Percentiles rank a stretch among this genome's conserved stretches.
phyloP scores from a whole-genome alignment of 257 asterid species.

The Jacaranda copaia region DNA sequence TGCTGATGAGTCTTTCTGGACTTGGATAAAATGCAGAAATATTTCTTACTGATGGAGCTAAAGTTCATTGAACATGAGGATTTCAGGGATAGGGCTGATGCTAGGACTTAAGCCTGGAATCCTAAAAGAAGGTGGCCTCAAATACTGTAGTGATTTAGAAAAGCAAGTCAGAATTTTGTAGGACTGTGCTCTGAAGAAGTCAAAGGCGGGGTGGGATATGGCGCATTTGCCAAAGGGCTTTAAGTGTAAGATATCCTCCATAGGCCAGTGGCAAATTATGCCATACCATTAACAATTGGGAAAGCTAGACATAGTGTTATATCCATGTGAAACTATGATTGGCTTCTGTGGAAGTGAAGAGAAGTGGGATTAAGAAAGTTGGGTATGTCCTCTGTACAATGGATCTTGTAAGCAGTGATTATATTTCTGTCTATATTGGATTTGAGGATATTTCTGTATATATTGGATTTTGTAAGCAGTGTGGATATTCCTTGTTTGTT shows the following conservation, averaged over 20 bases:
- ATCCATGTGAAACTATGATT: not conserved
- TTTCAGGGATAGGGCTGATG: constrained; percentile 2
- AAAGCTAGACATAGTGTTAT: not conserved
- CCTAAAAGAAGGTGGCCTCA: constrained; percentile 24
- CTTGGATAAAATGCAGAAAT: constrained; percentile 10
- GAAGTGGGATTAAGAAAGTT: not conserved
- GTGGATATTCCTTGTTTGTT: not conserved
- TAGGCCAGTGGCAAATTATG: not conserved
- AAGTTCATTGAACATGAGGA: constrained; percentile 23
- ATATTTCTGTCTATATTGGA: not conserved
- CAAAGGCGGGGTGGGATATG: constrained; percentile 19
- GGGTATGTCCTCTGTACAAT: not conserved
- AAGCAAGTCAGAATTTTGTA: constrained; percentile 17
- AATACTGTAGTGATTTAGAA: constrained; percentile 7
- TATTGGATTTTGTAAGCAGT: not conserved
- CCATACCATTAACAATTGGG: not conserved
- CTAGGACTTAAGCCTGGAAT: constrained; percentile 16
- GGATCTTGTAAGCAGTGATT: not conserved
- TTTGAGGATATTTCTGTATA: not conserved
- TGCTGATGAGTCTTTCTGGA: constrained; percentile 12
- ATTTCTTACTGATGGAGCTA: constrained; percentile 14
- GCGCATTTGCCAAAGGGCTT: constrained; percentile 2
- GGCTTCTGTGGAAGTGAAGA: constrained; percentile 3
- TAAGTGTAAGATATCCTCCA: not conserved
- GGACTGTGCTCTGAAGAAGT: constrained; percentile 10